A percentile compares a stretch with the other conserved stretches of the same genome.
Evolutionary conservation across 1,139 yeast genomes (phyloP).

Genomic region (Yamadazyma pseudoaaseri): DNA sequence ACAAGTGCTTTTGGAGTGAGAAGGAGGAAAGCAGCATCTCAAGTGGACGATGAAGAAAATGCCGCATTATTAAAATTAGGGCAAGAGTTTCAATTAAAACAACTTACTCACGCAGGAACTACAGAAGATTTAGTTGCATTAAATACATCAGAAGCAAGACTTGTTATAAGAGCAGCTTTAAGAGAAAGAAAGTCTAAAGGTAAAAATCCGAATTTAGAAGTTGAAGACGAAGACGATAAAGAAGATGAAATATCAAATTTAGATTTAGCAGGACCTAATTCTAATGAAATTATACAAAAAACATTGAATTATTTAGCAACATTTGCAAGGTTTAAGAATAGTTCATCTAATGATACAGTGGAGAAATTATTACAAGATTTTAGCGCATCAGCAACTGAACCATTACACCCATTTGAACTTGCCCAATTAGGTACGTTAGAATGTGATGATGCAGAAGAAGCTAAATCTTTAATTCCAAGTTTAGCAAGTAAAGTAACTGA

Average conservation of each 20-base stretch:
- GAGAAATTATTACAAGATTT: conserved; percentile 77
- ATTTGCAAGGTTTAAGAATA: conserved; percentile 88
- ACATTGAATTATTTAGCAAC: conserved; percentile 84
- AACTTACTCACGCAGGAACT: conserved; percentile 77
- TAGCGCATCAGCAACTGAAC: conserved; percentile 54
- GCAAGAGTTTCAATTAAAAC: conserved; percentile 84
- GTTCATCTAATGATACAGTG: conserved; percentile 90
- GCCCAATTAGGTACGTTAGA: conserved; percentile 93
- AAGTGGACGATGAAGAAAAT: conserved; percentile 83
- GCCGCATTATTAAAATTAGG: conserved; percentile 86
- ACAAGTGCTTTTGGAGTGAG: conserved; percentile 86
- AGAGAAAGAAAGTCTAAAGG: conserved; percentile 61
- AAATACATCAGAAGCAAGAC: conserved; percentile 84
- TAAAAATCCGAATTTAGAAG: conserved; percentile 23
- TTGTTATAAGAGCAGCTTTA: conserved; percentile 86
- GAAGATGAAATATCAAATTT: conserved; percentile 67
- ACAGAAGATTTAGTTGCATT: conserved; percentile 77
- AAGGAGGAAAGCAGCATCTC: conserved; percentile 58
- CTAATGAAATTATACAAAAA: conserved; percentile 77
- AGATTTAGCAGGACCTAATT: conserved; percentile 65
- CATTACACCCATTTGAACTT: conserved; percentile 90
- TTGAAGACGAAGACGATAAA: conserved; percentile 41
- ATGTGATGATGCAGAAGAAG: conserved; percentile 97
- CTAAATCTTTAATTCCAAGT: conserved; percentile 90
- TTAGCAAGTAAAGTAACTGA: conserved; percentile 77